A percentile compares a stretch with the other conserved stretches of the same genome.
Evolutionary conservation across 768 basidiomycete genomes (phyloP).

Genomic region (Lentinula aciculospora): DNA sequence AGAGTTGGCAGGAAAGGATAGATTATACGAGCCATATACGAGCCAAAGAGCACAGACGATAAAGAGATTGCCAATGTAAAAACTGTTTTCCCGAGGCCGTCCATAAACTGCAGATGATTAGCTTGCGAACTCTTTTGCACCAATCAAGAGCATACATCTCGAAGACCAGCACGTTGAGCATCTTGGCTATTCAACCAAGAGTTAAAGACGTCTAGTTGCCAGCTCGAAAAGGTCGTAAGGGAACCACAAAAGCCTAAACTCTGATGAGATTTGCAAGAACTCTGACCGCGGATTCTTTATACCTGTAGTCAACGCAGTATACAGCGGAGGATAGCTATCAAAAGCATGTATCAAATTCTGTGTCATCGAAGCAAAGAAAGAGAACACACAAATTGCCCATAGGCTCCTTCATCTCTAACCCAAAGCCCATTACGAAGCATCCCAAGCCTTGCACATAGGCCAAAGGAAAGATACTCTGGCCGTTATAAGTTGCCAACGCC

Average conservation of each 20-base stretch:
- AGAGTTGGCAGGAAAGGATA: slow-evolving; percentile 35
- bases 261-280: not conserved
- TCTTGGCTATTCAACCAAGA: slow-evolving; percentile 73
- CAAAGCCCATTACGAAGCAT: slow-evolving; percentile 88
- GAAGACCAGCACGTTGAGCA: slow-evolving; percentile 56
- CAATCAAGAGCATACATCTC: slow-evolving; percentile 49
- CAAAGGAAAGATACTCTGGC: slow-evolving; percentile 71
- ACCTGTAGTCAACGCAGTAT: slow-evolving; percentile 87
- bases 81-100: slow-evolving; percentile 75
- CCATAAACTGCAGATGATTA: slow-evolving; percentile 58
- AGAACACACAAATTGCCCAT: slow-evolving; percentile 67
- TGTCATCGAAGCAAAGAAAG: not conserved
- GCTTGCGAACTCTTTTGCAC: slow-evolving; percentile 3
- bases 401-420: slow-evolving; percentile 62
- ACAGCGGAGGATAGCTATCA: slow-evolving; percentile 81
- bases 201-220: slow-evolving; percentile 85
- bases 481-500: slow-evolving; percentile 71
- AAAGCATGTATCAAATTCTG: not conserved
- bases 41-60: slow-evolving; percentile 74
- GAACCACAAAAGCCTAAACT: slow-evolving; percentile 86
- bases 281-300: slow-evolving; percentile 10
- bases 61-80: slow-evolving; percentile 76
- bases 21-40: slow-evolving; percentile 45
- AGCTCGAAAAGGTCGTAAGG: slow-evolving; percentile 92
- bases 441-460: slow-evolving; percentile 85